These are phyloP conservation scores for Ophiosphaerella korrae DNA, from an alignment of 2,329 filamentous ascomycete genomes.

Conservation along the genomic window DNA sequence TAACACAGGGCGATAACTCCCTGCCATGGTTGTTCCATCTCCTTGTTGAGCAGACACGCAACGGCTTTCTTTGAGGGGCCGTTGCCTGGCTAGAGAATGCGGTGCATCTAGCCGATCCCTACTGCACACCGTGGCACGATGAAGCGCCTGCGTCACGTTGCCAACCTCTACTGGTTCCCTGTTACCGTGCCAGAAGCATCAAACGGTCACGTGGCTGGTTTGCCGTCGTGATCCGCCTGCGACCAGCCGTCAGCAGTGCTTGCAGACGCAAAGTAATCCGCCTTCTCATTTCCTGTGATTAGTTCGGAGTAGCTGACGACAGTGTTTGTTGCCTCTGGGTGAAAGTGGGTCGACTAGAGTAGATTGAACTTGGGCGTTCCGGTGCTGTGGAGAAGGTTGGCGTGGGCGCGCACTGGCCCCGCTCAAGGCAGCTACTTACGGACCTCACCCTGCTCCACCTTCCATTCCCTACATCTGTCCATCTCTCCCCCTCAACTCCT, in stretches of 20 bases:
- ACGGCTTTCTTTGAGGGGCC: too few species aligned
- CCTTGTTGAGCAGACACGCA: too few species aligned
- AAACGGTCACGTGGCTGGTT: too few species aligned
- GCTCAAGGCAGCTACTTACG: conserved; percentile 26
- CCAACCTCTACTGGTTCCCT: neutral
- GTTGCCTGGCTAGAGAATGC: too few species aligned
- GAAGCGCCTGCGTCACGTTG: conserved; percentile 5
- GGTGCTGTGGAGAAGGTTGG: conserved; percentile 3
- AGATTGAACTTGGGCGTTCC: neutral
- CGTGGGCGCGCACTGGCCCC: conserved; percentile 7
- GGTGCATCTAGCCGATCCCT: neutral
- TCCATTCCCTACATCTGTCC: conserved; percentile 7
- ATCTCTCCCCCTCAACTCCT: conserved; percentile 10
- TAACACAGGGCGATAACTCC: too few species aligned
- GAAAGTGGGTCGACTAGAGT: neutral
- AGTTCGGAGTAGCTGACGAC: neutral
- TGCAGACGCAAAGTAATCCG: neutral
- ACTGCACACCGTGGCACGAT: neutral
- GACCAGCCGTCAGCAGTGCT: neutral
- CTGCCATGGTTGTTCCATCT: too few species aligned
- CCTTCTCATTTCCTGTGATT: neutral
- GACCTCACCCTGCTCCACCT: conserved; percentile 21
- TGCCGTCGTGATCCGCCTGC: neutral
- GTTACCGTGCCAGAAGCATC: neutral
- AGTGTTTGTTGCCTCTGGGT: neutral